phyloP scores from a whole-genome alignment of 148 eudicot species.

The Linanthus parryae region DNA sequence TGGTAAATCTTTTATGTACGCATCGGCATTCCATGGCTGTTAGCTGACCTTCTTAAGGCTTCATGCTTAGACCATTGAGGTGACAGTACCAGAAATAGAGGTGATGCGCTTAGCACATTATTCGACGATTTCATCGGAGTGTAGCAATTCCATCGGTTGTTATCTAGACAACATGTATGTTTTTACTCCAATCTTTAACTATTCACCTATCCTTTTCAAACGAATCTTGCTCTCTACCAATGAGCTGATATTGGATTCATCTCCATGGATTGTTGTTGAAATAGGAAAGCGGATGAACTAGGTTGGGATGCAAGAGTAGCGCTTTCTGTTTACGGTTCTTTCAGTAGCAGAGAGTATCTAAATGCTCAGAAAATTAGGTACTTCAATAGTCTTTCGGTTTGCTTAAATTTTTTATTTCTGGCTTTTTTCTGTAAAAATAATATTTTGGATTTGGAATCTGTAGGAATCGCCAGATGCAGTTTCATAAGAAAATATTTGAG shows the following conservation, averaged over 20 bases:
- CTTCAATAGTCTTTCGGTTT: neutral
- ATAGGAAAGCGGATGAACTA: slow-evolving; percentile 41
- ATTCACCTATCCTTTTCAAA: neutral
- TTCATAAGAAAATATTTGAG: slow-evolving; percentile 60
- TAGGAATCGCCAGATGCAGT: slow-evolving; percentile 71
- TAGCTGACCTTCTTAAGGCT: slow-evolving; percentile 16
- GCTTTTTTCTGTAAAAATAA: no score
- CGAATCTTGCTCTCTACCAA: no score
- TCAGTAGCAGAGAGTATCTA: slow-evolving; percentile 65
- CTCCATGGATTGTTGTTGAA: slow-evolving; percentile 7
- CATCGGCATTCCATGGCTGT: no score
- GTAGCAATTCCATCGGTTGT: slow-evolving; percentile 58
- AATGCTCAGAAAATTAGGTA: slow-evolving; percentile 96
- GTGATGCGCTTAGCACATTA: slow-evolving; percentile 93
- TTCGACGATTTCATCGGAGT: slow-evolving; percentile 84
- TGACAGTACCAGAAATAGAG: slow-evolving; percentile 89
- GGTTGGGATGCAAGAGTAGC: slow-evolving; percentile 88
- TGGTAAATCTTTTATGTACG: no score
- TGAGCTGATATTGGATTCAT: no score
- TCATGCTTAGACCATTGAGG: slow-evolving; percentile 49
- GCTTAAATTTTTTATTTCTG: no score
- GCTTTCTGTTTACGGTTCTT: slow-evolving; percentile 68
- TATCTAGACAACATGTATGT: slow-evolving; percentile 61
- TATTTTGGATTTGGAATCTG: neutral
- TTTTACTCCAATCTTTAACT: neutral